A percentile compares a stretch with the other conserved stretches of the same genome.
Conservation (phyloP, 495 filamentous ascomycete species). For the Pseudoneurospora amorphoporcata region DNA sequence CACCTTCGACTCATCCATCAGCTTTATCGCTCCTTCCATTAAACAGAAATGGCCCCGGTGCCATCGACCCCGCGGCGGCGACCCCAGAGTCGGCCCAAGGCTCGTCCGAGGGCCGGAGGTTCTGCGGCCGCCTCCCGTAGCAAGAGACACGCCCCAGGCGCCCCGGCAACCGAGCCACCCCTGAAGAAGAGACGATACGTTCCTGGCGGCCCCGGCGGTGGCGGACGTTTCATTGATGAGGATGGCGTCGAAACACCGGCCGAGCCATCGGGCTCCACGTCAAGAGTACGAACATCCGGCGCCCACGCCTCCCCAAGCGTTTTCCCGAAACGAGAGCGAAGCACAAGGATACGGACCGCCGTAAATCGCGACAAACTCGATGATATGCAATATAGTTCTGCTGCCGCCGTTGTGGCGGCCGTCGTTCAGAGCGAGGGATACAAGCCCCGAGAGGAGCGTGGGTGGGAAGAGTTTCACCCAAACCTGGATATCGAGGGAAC, state of each 20-base stretch:
- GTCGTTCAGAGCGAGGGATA: conserved; percentile 87
- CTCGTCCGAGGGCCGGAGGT: conserved; percentile 29
- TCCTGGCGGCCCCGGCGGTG: conserved; percentile 71
- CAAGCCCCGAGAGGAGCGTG: conserved; percentile 91
- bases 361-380: conserved; percentile 35
- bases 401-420: conserved; percentile 74
- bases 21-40: neutral
- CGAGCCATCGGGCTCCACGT: conserved; percentile 6
- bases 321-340: conserved; percentile 40
- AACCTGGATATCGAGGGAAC: conserved; percentile 77
- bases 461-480: conserved; percentile 95
- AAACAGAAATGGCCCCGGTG: conserved; percentile 29
- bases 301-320: conserved; percentile 30
- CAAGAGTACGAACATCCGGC: conserved; percentile 26
- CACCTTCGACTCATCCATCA: conserved; percentile 2
- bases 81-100: conserved; percentile 30
- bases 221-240: conserved; percentile 63
- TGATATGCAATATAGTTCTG: conserved; percentile 58
- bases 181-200: conserved; percentile 50
- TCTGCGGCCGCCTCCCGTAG: conserved; percentile 32
- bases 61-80: conserved; percentile 33
- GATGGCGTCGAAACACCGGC: conserved; percentile 44
- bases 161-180: conserved; percentile 41
- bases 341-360: conserved; percentile 41
- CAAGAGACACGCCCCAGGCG: conserved; percentile 25